Conservation (phyloP, 1,284 basidiomycete species). For the Fomitopsis palustris region DNA sequence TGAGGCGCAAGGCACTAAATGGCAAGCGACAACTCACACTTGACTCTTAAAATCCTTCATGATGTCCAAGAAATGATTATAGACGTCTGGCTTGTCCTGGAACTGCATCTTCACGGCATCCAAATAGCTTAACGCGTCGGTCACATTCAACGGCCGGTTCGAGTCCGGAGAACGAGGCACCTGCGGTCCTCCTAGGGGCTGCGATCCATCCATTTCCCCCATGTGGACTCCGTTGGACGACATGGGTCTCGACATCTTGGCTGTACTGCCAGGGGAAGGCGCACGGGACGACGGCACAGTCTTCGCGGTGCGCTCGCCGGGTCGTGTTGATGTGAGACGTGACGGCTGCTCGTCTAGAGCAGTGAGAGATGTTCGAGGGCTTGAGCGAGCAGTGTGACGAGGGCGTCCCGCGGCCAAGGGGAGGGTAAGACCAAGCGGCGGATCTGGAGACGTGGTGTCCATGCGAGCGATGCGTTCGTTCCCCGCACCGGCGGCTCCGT, state of each 20-base stretch:
- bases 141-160: constrained; percentile 65
- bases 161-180: constrained; percentile 14
- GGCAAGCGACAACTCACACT: constrained; percentile 54
- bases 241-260: constrained; percentile 15
- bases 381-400: neutral
- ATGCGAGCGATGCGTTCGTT: constrained; percentile 4
- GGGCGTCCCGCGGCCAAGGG: neutral
- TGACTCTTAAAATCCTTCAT: constrained; percentile 99
- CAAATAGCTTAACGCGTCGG: constrained; percentile 95
- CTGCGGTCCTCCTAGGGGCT: constrained; percentile 3
- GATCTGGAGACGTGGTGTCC: constrained; percentile 6
- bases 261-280: constrained; percentile 7
- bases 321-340: constrained; percentile 1
- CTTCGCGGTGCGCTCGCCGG: constrained; percentile 2
- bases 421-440: neutral
- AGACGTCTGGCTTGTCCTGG: constrained; percentile 89
- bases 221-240: constrained; percentile 10
- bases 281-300: constrained; percentile 14
- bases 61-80: constrained; percentile 97
- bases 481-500: neutral
- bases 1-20: neutral
- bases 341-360: constrained; percentile 1
- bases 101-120: constrained; percentile 97
- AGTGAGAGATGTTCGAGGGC: neutral
- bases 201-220: neutral